phyloP scores from a whole-genome alignment of 305 asterid species.

The Galium porrigens region DNA sequence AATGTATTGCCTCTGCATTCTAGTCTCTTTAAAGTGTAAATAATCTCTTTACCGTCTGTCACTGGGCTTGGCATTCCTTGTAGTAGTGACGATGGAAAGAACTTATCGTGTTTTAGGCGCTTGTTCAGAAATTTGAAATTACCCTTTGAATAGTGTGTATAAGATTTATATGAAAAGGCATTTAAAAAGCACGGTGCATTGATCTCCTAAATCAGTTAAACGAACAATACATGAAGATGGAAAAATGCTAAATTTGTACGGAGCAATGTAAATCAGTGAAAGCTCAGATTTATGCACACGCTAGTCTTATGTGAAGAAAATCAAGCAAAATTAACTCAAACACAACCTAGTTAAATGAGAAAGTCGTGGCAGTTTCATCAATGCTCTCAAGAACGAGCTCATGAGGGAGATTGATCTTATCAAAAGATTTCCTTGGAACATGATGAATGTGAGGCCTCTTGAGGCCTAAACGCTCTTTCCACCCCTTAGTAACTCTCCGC shows the following conservation, averaged over 20 bases:
- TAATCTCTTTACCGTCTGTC: too few species aligned
- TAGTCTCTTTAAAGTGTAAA: not conserved
- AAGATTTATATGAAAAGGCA: not conserved
- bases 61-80: too few species aligned
- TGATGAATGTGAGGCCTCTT: slow-evolving; percentile 35
- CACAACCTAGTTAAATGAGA: slow-evolving; percentile 12
- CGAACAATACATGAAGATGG: not conserved
- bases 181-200: not conserved
- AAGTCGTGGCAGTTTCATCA: slow-evolving; percentile 34
- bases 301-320: not conserved
- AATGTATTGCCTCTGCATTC: not conserved
- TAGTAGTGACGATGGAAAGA: not conserved
- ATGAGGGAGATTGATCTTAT: slow-evolving; percentile 18
- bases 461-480: slow-evolving; percentile 61
- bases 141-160: not conserved
- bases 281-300: not conserved
- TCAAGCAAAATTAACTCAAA: not conserved
- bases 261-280: not conserved
- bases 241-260: slow-evolving; percentile 8
- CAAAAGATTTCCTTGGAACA: slow-evolving; percentile 29
- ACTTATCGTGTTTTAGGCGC: not conserved
- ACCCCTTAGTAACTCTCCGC: slow-evolving; percentile 26
- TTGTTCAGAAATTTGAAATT: not conserved
- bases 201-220: not conserved
- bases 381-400: slow-evolving; percentile 35